phyloP scores from a whole-genome alignment of 345 rosid genomes.

The Orychophragmus violaceus region DNA sequence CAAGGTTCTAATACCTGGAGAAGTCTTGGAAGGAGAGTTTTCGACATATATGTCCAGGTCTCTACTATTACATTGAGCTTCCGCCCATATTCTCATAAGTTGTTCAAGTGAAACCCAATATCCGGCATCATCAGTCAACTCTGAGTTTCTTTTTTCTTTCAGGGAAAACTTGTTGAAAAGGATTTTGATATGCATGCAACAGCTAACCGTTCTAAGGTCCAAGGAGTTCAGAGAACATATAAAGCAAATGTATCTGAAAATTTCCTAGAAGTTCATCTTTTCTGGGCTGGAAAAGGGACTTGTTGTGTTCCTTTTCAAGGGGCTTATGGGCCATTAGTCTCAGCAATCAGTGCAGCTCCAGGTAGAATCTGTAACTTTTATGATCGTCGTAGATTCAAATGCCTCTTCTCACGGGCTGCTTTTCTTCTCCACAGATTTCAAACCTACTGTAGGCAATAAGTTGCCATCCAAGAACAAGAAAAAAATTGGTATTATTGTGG shows the following conservation, averaged over 20 bases:
- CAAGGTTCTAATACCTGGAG: slow-evolving; percentile 19
- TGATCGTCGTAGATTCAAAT: neutral
- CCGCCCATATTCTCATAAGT: no score
- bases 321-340: slow-evolving; percentile 28
- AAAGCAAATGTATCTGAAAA: slow-evolving; percentile 21
- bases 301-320: slow-evolving; percentile 30
- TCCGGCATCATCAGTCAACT: no score
- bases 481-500: slow-evolving; percentile 26
- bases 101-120: no score
- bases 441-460: slow-evolving; percentile 45
- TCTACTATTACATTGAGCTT: neutral
- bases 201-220: slow-evolving; percentile 33
- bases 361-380: slow-evolving; percentile 20
- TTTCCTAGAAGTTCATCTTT: no score
- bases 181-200: slow-evolving; percentile 36
- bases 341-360: slow-evolving; percentile 53
- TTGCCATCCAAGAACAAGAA: slow-evolving; percentile 24
- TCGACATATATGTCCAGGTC: slow-evolving; percentile 47
- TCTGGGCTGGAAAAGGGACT: no score
- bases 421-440: slow-evolving; percentile 29
- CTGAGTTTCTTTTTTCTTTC: no score
- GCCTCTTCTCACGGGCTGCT: neutral
- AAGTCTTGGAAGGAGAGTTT: slow-evolving; percentile 38
- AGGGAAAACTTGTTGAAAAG: slow-evolving; percentile 39
- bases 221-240: slow-evolving; percentile 6